phyloP scores from a whole-genome alignment of 1,139 yeast genomes.

The Debaryomyces robertsiae region DNA sequence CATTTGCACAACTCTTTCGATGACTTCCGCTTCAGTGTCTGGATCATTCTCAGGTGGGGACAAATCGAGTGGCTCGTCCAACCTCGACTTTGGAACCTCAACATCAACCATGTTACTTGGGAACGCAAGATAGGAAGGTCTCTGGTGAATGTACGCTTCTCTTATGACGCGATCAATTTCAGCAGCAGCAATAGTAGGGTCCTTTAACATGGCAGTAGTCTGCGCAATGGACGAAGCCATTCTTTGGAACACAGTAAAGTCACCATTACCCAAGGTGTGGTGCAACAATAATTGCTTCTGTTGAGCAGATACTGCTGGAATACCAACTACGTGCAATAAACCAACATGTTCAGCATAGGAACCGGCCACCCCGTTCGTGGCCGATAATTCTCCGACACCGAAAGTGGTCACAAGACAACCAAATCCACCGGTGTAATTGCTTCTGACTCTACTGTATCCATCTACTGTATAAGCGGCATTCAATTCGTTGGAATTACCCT shows the following conservation, averaged over 20 bases:
- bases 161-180: slow-evolving; percentile 40
- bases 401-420: slow-evolving; percentile 65
- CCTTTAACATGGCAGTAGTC: slow-evolving; percentile 35
- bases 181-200: slow-evolving; percentile 30
- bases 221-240: slow-evolving; percentile 49
- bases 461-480: slow-evolving; percentile 75
- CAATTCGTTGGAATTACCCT: slow-evolving; percentile 72
- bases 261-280: slow-evolving; percentile 84
- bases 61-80: slow-evolving; percentile 37
- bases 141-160: slow-evolving; percentile 39
- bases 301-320: slow-evolving; percentile 64
- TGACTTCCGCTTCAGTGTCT: slow-evolving; percentile 35
- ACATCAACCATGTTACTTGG: slow-evolving; percentile 43
- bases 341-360: slow-evolving; percentile 64
- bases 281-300: slow-evolving; percentile 53
- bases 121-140: slow-evolving; percentile 42
- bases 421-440: slow-evolving; percentile 36
- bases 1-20: slow-evolving; percentile 30
- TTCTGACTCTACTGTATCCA: slow-evolving; percentile 67
- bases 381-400: slow-evolving; percentile 68
- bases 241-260: slow-evolving; percentile 73
- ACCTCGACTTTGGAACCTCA: slow-evolving; percentile 31
- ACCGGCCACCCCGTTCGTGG: slow-evolving; percentile 61
- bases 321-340: slow-evolving; percentile 56
- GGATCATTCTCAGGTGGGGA: slow-evolving; percentile 30